Evolutionary conservation across 306 rosid genomes (phyloP).

Genomic region (Cicer judaicum): DNA sequence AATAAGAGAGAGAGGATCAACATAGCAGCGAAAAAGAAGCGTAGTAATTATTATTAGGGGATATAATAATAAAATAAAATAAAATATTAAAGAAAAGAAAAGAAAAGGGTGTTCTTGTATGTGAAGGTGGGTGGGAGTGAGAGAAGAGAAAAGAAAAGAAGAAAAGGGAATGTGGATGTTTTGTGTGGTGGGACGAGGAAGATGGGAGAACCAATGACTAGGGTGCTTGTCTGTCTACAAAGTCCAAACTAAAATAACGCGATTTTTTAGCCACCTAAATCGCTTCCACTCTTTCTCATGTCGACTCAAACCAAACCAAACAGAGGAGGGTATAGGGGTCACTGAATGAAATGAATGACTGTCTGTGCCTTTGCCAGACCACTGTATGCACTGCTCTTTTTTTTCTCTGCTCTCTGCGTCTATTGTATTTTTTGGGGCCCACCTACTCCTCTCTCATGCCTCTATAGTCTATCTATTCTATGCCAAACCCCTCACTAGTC

Average conservation of each 20-base stretch:
- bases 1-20: neutral
- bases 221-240: conserved; percentile 18
- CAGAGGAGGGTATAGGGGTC: neutral
- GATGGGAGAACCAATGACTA: conserved; percentile 55
- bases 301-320: neutral
- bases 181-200: conserved; percentile 56
- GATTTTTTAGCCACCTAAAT: conserved; percentile 44
- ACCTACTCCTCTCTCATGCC: neutral
- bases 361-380: neutral
- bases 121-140: neutral
- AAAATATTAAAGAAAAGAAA: too few species aligned
- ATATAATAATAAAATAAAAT: too few species aligned
- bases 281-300: conserved; percentile 20
- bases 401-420: neutral
- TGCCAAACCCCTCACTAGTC: conserved; percentile 40
- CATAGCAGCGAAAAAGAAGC: neutral
- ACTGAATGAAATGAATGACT: neutral
- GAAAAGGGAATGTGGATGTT: neutral
- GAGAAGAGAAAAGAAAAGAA: conserved; percentile 16
- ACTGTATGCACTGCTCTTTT: neutral
- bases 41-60: too few species aligned
- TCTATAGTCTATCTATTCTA: neutral
- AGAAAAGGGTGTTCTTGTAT: too few species aligned
- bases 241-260: conserved; percentile 36
- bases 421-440: neutral